Conservation (phyloP, 2,329 filamentous ascomycete species). For the Amauroascus verrucosus region DNA sequence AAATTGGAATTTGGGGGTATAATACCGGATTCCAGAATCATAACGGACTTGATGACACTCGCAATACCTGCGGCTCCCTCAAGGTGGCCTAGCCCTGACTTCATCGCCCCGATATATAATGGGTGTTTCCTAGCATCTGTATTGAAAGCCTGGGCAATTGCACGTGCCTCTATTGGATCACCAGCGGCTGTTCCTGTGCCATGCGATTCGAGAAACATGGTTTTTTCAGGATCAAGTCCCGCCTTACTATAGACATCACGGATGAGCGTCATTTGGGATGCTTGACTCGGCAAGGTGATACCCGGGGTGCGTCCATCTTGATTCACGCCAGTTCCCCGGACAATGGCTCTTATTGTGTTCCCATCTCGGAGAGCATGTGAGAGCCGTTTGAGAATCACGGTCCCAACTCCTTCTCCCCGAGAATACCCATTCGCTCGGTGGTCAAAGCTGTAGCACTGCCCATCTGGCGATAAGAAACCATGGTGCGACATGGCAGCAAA, state of each 20-base stretch:
- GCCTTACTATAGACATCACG: slow-evolving; percentile 20
- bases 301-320: slow-evolving; percentile 37
- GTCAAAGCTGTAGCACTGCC: slow-evolving; percentile 25
- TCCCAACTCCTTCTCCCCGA: slow-evolving; percentile 35
- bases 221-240: slow-evolving; percentile 41
- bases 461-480: slow-evolving; percentile 18
- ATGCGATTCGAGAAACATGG: slow-evolving; percentile 74
- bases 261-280: slow-evolving; percentile 23
- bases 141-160: slow-evolving; percentile 21
- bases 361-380: slow-evolving; percentile 37
- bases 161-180: slow-evolving; percentile 24
- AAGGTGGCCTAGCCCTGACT: slow-evolving; percentile 28
- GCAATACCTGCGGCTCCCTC: slow-evolving; percentile 28
- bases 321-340: slow-evolving; percentile 36
- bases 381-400: slow-evolving; percentile 33
- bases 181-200: slow-evolving; percentile 42
- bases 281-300: slow-evolving; percentile 28
- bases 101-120: slow-evolving; percentile 25
- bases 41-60: slow-evolving; percentile 23
- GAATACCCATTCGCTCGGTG: slow-evolving; percentile 33
- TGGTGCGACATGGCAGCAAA: slow-evolving; percentile 10
- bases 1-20: slow-evolving; percentile 25
- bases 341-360: slow-evolving; percentile 37
- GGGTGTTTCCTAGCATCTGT: slow-evolving; percentile 9
- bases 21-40: slow-evolving; percentile 23